Evolutionary conservation across 768 basidiomycete genomes (phyloP), one percentile per base, ranked within the genome.

Genomic region (Trametes coccinea): DNA sequence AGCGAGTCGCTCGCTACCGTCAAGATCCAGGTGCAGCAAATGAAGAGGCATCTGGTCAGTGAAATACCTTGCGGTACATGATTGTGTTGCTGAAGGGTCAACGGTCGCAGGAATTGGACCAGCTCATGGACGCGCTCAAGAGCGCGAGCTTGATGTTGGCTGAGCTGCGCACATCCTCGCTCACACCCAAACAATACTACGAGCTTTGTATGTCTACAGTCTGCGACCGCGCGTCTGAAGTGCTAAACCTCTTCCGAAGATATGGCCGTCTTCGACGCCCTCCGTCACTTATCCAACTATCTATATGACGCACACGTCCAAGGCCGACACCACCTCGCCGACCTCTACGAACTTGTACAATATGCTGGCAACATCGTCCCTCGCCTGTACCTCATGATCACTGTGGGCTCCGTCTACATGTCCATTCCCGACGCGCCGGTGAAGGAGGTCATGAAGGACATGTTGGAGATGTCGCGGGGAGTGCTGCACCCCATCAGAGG

Each of bases 371-470:
- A 95, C 73, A 95, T 97, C 73, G 89, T 96, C 51, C 94, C 94
- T 29, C 87, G 94, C 16, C 81, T 93, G 39, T 93, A 98, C 77
- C 91, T 98, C 70, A 98, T 99, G 97, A 97, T 98, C 69, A 98
- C 97, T 41, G 96, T 99, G 63, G 97, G 97, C 65, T 93, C 96
- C 0, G 95, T 98, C 39, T 99, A 98, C 81, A 98, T 99, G 97
- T 95, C 94, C 31, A 88, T 98, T 53, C 87, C 94, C 2, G 96
- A 97, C 61, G 95, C 96, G 9, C 96, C 96, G 4, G 88, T 98
- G 58, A 97, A 95, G 80, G 96, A 99, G 78, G 94, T 99, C 64
- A 99, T 98, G 96, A 98, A 97, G 82, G 97, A 99, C 75, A 98
- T 98, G 96, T 90, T 99, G 90, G 97, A 99, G 75, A 98, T 98